Percentiles rank a stretch among this genome's conserved stretches.
Evolutionary conservation across 2,329 filamentous ascomycete genomes (phyloP).

Genomic region (Colletotrichum noveboracense): DNA sequence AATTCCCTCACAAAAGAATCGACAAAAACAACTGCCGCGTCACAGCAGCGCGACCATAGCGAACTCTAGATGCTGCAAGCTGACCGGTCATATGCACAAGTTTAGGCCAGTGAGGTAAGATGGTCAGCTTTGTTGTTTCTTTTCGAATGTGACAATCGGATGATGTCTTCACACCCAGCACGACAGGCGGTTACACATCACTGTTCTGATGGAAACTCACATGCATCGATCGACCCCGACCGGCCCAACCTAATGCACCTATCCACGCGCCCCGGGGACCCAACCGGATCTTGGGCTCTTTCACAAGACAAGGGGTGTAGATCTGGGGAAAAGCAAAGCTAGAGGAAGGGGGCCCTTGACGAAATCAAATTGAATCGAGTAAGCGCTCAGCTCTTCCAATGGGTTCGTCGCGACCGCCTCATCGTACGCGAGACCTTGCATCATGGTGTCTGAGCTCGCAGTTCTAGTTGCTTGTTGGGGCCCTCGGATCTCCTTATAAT

Average conservation of each 20-base stretch:
- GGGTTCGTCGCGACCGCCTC: not conserved
- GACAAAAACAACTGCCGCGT: not conserved
- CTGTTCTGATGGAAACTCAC: not conserved
- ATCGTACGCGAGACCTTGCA: not conserved
- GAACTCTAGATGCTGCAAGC: not conserved
- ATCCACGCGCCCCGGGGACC: not conserved
- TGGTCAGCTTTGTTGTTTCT: not conserved
- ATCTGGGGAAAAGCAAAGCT: slow-evolving; percentile 6
- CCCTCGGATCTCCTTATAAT: slow-evolving; percentile 12
- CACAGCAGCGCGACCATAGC: not conserved
- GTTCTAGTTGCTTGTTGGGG: slow-evolving; percentile 14
- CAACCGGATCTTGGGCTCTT: not conserved
- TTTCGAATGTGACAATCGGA: not conserved
- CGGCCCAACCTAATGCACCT: not conserved
- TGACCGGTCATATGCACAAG: not conserved
- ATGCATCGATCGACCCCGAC: not conserved
- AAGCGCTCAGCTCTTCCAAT: not conserved
- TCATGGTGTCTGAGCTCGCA: slow-evolving; percentile 4
- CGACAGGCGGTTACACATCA: not conserved
- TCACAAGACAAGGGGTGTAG: not conserved
- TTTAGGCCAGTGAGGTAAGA: not conserved
- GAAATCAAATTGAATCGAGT: not conserved
- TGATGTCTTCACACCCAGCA: not conserved
- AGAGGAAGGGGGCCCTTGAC: not conserved
- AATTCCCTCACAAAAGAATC: not conserved